These are phyloP conservation scores for Arabidopsis arenosa DNA, from an alignment of 345 rosid species.

Conservation along the genomic window DNA sequence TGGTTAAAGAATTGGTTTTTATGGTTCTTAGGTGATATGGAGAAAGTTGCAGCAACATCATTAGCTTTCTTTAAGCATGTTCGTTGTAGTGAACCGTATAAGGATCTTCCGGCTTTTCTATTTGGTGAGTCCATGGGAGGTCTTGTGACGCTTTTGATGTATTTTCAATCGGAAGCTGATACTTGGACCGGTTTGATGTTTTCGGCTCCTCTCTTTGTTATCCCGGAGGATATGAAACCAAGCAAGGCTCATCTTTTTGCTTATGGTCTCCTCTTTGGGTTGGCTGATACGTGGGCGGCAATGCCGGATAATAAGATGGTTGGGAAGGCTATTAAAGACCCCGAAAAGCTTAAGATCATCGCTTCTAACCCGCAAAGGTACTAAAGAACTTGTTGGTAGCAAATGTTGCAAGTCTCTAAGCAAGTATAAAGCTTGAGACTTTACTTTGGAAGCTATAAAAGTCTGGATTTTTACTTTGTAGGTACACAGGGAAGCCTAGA, in stretches of 20 bases:
- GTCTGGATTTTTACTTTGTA: slow-evolving; percentile 1
- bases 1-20: not conserved
- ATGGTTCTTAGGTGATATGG: slow-evolving; percentile 69
- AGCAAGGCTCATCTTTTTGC: slow-evolving; percentile 67
- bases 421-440: slow-evolving; percentile 10
- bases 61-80: slow-evolving; percentile 77
- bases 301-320: slow-evolving; percentile 93
- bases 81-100: slow-evolving; percentile 74
- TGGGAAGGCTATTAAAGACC: slow-evolving; percentile 84
- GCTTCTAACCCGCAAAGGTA: slow-evolving; percentile 85
- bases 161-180: slow-evolving; percentile 78
- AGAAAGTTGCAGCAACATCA: slow-evolving; percentile 85
- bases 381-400: slow-evolving; percentile 59
- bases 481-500: slow-evolving; percentile 85
- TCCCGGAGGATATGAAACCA: slow-evolving; percentile 89
- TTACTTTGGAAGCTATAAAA: not conserved
- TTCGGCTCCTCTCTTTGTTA: slow-evolving; percentile 95
- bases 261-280: slow-evolving; percentile 84
- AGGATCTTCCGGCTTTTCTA: slow-evolving; percentile 74
- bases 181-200: slow-evolving; percentile 92
- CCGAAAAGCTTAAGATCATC: slow-evolving; percentile 78
- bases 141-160: slow-evolving; percentile 80
- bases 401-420: not conserved
- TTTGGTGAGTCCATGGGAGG: slow-evolving; percentile 99
- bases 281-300: slow-evolving; percentile 94